Evolutionary conservation across 2,329 filamentous ascomycete species (phyloP), one percentile per base, ranked within the genome.

Genomic region (Aureobasidium zeae): DNA sequence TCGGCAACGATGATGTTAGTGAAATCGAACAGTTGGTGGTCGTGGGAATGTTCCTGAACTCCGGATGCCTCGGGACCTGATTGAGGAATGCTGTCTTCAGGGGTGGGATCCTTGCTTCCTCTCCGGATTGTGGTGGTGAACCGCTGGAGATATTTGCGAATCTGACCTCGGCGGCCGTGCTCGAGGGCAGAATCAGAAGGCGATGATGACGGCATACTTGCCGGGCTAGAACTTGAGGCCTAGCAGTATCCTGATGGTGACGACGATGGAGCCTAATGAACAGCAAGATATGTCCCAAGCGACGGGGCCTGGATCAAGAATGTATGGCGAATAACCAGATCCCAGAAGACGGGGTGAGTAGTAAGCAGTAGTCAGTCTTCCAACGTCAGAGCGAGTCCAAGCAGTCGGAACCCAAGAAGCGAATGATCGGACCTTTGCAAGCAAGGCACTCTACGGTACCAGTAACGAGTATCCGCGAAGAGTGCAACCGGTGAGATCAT

Each of bases 81-180:
- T 16, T 34, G 31, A 22, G 39, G 39, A 44, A 44, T 44, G 39
- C 22, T 44, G 9, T 44, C 32, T 8, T 44, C 24, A 7, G n/a
- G 21, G 15, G 19, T 21, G 16, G 39, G 19, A 35, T 44, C 39
- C 31, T 44, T 44, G 19, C 39, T 44, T 35, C 39, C 39, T 35
- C 31, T 44, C 19, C 39, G 39, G 31, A 44, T 44, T 44, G 39
- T 44, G 30, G 39, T 44, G 24, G 39, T 44, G n/a, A 44, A 44
- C 19, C 22, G 34, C 17, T 44, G 39, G 2, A 44, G 31, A 30
- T 44, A 44, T 30, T 13, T 34, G 17, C 39, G 30, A 10, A 44
- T 35, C 7, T 44, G 39, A 8, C 25, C 31, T 29, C 39, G 39
- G 10, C 39, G 31, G 12, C 39, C 24, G 9, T 43, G 39, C 39